phyloP scores from a whole-genome alignment of 2,329 filamentous ascomycete species.

The Fonsecaea monophora region DNA sequence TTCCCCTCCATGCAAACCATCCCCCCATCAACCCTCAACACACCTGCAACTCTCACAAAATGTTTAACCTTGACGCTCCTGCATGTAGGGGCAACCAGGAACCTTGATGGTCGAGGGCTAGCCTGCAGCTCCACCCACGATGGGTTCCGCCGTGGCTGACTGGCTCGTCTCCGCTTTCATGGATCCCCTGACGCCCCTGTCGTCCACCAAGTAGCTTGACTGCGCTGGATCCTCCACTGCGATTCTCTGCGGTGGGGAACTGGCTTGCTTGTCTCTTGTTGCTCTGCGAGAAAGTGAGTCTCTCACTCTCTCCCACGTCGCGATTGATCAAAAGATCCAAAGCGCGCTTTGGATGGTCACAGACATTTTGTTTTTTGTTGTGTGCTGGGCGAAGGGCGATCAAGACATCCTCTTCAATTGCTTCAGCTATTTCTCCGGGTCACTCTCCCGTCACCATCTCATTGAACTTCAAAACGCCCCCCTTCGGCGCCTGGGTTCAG shows the following conservation, averaged over 20 bases:
- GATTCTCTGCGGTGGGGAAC: slow-evolving; percentile 12
- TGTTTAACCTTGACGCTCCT: slow-evolving; percentile 18
- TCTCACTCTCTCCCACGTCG: slow-evolving; percentile 13
- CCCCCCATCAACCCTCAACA: slow-evolving; percentile 9
- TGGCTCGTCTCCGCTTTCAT: slow-evolving; percentile 25
- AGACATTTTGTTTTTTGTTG: slow-evolving; percentile 11
- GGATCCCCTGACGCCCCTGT: slow-evolving; percentile 22
- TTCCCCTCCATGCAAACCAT: too few relatives aligned
- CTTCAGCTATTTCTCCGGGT: slow-evolving; percentile 34
- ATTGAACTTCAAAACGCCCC: slow-evolving; percentile 16
- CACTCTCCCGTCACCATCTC: slow-evolving; percentile 23
- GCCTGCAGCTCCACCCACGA: slow-evolving; percentile 4
- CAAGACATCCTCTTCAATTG: slow-evolving; percentile 29
- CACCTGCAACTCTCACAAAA: slow-evolving; percentile 4
- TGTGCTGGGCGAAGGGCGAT: background rate
- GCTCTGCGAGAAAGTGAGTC: slow-evolving; percentile 23
- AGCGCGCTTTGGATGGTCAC: slow-evolving; percentile 14
- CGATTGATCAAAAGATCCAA: slow-evolving; percentile 20
- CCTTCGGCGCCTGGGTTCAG: slow-evolving; percentile 17
- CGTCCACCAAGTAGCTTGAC: slow-evolving; percentile 10
- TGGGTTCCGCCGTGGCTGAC: slow-evolving; percentile 23
- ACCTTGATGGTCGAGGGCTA: background rate
- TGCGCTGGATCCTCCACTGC: slow-evolving; percentile 8
- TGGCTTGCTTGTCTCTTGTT: slow-evolving; percentile 10
- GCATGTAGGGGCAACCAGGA: slow-evolving; percentile 1